phyloP scores from a whole-genome alignment of 139 green algal genomes.

The Coccomyxa sp. region DNA sequence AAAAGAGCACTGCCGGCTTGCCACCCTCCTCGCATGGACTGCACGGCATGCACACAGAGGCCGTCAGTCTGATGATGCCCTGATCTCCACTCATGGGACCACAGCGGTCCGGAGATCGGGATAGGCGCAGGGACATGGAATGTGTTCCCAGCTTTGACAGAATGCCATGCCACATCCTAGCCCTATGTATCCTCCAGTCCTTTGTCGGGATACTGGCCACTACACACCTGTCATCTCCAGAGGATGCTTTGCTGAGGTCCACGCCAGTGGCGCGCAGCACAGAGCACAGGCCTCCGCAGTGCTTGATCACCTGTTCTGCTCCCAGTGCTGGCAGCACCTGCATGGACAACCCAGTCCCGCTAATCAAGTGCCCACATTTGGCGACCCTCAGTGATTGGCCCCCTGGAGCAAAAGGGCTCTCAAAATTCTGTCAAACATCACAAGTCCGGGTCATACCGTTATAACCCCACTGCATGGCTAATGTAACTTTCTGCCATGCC shows the following conservation, averaged over 20 bases:
- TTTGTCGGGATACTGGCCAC: background rate
- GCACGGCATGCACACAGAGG: background rate
- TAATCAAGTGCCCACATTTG: background rate
- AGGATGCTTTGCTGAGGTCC: conserved; percentile 1
- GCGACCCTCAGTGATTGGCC: background rate
- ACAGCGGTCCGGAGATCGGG: no score
- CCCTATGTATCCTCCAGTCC: background rate
- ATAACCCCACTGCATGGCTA: background rate
- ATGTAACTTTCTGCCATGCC: background rate
- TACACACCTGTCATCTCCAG: background rate
- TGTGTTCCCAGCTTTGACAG: background rate
- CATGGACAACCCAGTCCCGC: background rate
- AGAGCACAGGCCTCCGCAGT: conserved; percentile 50
- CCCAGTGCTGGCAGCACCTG: conserved; percentile 37
- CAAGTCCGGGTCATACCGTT: background rate
- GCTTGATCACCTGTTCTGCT: conserved; percentile 47
- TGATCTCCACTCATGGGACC: background rate
- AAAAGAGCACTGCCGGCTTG: no score
- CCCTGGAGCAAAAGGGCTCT: background rate
- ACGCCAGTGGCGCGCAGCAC: conserved; percentile 42
- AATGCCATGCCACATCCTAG: background rate
- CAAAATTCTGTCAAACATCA: no score
- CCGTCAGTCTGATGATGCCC: background rate
- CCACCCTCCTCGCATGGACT: background rate
- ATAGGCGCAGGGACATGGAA: background rate